These are phyloP conservation scores for Pyrus betulifolia DNA, from an alignment of 306 rosid species.

Conservation along the genomic window DNA sequence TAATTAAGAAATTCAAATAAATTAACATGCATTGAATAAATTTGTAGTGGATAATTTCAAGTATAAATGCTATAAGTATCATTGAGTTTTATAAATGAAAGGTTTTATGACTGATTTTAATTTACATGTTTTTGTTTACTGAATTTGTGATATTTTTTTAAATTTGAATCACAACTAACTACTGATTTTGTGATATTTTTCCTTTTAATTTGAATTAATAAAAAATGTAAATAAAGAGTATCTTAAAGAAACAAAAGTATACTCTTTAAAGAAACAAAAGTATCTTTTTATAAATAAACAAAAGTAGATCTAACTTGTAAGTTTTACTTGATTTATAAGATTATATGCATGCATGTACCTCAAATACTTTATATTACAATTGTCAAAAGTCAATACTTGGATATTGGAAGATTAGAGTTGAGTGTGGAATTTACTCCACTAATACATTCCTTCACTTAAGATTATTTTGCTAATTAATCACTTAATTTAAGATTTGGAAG, in stretches of 20 bases:
- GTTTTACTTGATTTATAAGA: not conserved
- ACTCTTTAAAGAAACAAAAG: conserved; percentile 1
- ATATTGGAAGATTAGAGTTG: not conserved
- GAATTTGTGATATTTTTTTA: not conserved
- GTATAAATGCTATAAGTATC: not conserved
- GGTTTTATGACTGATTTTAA: not conserved
- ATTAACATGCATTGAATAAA: too few relatives aligned
- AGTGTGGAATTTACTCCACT: not conserved
- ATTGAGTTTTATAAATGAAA: not conserved
- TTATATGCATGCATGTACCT: not conserved
- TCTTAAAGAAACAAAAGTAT: not conserved
- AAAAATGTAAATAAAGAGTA: not conserved
- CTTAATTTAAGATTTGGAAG: not conserved
- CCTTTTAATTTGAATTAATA: not conserved
- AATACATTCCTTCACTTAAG: not conserved
- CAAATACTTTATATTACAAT: not conserved
- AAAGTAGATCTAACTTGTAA: conserved; percentile 1
- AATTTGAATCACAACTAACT: not conserved
- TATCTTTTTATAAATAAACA: too few relatives aligned
- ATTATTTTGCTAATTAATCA: too few relatives aligned
- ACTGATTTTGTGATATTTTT: not conserved
- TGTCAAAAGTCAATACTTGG: not conserved
- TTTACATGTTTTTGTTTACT: too few relatives aligned
- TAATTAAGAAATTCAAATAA: too few relatives aligned
- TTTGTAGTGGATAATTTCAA: not conserved